Evolutionary conservation across 768 basidiomycete species (phyloP).

Genomic region (Tylopilus rubrobrunneus): DNA sequence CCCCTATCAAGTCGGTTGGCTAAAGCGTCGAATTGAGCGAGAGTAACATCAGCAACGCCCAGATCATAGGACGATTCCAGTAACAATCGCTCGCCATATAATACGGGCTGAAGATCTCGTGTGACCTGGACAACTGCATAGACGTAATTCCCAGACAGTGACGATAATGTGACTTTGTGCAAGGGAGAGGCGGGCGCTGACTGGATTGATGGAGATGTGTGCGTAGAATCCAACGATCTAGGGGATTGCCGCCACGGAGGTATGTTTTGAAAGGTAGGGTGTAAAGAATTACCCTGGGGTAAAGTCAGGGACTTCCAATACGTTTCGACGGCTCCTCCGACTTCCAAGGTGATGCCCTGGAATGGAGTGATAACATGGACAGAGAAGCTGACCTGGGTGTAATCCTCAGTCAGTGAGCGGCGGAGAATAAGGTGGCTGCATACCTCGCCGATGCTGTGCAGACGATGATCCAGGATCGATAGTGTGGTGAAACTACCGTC

Average conservation of each 20-base stretch:
- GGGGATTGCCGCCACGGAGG: slow-evolving; percentile 35
- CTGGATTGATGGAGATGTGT: slow-evolving; percentile 69
- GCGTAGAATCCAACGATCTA: slow-evolving; percentile 46
- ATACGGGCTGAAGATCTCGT: slow-evolving; percentile 84
- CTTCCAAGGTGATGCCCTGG: slow-evolving; percentile 86
- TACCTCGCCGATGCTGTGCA: slow-evolving; percentile 94
- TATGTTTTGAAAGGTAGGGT: slow-evolving; percentile 34
- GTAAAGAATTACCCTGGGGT: slow-evolving; percentile 26
- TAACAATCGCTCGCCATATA: slow-evolving; percentile 71
- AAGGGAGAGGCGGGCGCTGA: slow-evolving; percentile 43
- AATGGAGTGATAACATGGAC: slow-evolving; percentile 85
- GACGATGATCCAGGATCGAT: slow-evolving; percentile 87
- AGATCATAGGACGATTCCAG: slow-evolving; percentile 73
- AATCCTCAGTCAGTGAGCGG: slow-evolving; percentile 3
- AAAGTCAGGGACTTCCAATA: slow-evolving; percentile 87
- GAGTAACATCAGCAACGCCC: slow-evolving; percentile 79
- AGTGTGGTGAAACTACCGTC: slow-evolving; percentile 54
- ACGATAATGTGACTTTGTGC: slow-evolving; percentile 78
- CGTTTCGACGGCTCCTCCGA: slow-evolving; percentile 93
- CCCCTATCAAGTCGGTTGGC: slow-evolving; percentile 49
- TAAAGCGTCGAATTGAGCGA: slow-evolving; percentile 72
- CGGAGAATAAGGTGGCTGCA: slow-evolving; percentile 8
- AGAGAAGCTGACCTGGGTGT: slow-evolving; percentile 76
- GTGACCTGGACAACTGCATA: slow-evolving; percentile 89
- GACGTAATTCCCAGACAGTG: slow-evolving; percentile 85